phyloP scores from a whole-genome alignment of 176 grass and related monocot species.

The Poa annua region DNA sequence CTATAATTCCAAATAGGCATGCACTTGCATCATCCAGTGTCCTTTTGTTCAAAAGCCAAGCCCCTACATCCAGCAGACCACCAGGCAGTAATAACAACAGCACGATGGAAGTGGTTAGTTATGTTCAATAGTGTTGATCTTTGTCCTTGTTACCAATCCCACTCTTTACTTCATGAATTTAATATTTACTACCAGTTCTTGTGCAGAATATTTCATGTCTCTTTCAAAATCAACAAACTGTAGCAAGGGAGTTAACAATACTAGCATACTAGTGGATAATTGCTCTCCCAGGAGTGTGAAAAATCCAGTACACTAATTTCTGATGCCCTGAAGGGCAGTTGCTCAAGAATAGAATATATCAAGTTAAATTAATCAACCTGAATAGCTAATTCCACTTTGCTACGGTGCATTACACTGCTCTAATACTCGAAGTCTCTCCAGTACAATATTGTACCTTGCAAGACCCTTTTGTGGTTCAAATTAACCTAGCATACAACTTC shows the following conservation, averaged over 20 bases:
- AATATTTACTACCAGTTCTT: conserved; percentile 46
- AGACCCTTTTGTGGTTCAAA: not conserved
- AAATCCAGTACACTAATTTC: conserved; percentile 27
- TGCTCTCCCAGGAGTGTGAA: conserved; percentile 26
- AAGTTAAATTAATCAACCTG: conserved; percentile 33
- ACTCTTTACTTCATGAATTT: conserved; percentile 37
- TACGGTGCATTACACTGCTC: conserved; percentile 17
- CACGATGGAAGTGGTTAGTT: conserved; percentile 47
- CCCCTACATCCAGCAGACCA: conserved; percentile 45
- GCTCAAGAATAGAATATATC: conserved; percentile 7
- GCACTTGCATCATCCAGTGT: conserved; percentile 37
- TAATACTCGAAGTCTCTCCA: not conserved
- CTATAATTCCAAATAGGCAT: conserved; percentile 34
- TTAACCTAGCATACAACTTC: not conserved
- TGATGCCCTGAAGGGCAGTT: conserved; percentile 9
- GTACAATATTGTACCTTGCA: conserved; percentile 22
- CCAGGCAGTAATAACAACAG: conserved; percentile 54
- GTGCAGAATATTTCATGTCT: conserved; percentile 43
- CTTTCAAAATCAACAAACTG: conserved; percentile 20
- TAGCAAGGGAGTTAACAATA: conserved; percentile 37
- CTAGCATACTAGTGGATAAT: conserved; percentile 23
- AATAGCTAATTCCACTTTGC: conserved; percentile 9
- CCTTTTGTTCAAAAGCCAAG: conserved; percentile 39
- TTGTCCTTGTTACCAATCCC: conserved; percentile 35
- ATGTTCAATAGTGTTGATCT: conserved; percentile 33